Conservation (phyloP, 306 rosid genomes). For the Ochetophila trinervis region DNA sequence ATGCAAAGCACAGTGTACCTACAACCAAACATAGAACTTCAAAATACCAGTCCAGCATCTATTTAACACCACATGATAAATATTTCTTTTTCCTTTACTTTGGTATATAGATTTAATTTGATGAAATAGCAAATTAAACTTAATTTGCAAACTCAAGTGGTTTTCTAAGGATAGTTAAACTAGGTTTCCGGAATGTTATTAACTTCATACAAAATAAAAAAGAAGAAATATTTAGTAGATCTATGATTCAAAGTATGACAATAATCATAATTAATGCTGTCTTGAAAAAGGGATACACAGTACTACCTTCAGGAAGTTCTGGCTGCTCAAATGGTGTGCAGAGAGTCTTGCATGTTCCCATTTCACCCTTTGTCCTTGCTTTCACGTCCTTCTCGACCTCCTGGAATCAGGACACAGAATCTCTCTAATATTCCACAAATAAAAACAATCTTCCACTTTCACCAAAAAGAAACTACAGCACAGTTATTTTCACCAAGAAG, state of each 20-base stretch:
- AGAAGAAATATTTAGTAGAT: too few relatives aligned
- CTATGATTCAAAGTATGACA: too few relatives aligned
- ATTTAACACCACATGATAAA: neutral
- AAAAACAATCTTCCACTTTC: too few relatives aligned
- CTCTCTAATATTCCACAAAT: neutral
- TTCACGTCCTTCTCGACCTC: constrained; percentile 87
- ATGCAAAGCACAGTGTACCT: neutral
- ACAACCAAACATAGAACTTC: neutral
- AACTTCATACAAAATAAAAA: too few relatives aligned
- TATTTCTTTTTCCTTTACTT: too few relatives aligned
- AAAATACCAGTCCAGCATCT: neutral
- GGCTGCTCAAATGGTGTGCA: constrained; percentile 96
- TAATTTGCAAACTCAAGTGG: too few relatives aligned
- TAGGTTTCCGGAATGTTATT: too few relatives aligned
- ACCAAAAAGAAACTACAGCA: too few relatives aligned
- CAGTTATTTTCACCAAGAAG: too few relatives aligned
- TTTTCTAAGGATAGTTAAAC: too few relatives aligned
- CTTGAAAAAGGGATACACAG: neutral
- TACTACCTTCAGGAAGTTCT: constrained; percentile 93
- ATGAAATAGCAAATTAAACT: too few relatives aligned
- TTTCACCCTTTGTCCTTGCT: constrained; percentile 87
- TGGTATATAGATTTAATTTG: too few relatives aligned
- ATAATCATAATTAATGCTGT: neutral
- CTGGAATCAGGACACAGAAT: constrained; percentile 31
- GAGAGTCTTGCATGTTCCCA: constrained; percentile 80